A percentile compares a stretch with the other conserved stretches of the same genome.
Evolutionary conservation across 345 rosid genomes (phyloP).

Genomic region (Lepidium didymum): DNA sequence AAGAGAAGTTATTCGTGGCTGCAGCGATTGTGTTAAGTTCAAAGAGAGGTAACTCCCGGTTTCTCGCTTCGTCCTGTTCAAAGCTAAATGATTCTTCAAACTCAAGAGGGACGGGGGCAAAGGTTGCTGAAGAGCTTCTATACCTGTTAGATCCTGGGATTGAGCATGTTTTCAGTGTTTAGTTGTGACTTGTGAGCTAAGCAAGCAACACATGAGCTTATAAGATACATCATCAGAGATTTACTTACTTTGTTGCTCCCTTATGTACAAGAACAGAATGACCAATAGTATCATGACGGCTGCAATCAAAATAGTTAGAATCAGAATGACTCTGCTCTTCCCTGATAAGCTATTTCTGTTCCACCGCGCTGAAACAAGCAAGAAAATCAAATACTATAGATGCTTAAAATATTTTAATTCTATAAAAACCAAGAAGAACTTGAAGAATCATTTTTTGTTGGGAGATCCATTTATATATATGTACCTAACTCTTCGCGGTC

Average conservation of each 20-base stretch:
- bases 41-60: slow-evolving; percentile 43
- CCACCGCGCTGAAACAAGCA: slow-evolving; percentile 26
- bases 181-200: not conserved
- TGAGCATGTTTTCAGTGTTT: not conserved
- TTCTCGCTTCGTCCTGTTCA: slow-evolving; percentile 22
- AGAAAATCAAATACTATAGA: not conserved
- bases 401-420: too few species aligned
- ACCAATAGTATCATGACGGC: slow-evolving; percentile 8
- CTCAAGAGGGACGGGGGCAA: slow-evolving; percentile 1
- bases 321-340: slow-evolving; percentile 25
- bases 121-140: not conserved
- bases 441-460: not conserved
- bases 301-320: slow-evolving; percentile 10
- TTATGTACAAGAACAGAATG: slow-evolving; percentile 9
- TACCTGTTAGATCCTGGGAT: slow-evolving; percentile 16
- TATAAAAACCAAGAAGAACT: not conserved
- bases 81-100: slow-evolving; percentile 23
- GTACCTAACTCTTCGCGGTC: slow-evolving; percentile 45
- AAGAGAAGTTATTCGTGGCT: slow-evolving; percentile 53
- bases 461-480: not conserved
- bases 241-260: slow-evolving; percentile 27
- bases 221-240: not conserved
- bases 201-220: not conserved
- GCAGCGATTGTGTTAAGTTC: slow-evolving; percentile 31
- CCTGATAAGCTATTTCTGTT: slow-evolving; percentile 3